phyloP scores from a whole-genome alignment of 257 asterid species.

The Ajuga chamaepitys region DNA sequence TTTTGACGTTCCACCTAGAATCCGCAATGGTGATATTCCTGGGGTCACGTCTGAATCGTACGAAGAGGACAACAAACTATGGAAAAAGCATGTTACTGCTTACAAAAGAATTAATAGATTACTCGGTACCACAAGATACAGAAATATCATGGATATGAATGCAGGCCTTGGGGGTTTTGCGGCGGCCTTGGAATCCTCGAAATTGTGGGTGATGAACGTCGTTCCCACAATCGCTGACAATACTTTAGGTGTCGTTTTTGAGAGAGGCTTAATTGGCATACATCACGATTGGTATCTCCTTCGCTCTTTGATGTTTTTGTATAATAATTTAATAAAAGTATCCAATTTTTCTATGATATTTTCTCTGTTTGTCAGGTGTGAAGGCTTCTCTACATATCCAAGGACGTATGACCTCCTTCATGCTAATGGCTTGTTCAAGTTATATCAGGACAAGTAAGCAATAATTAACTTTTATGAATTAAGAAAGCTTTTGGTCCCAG shows the following conservation, averaged over 20 bases:
- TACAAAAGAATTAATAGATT: conserved; percentile 52
- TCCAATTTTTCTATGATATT: not conserved
- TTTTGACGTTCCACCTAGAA: conserved; percentile 65
- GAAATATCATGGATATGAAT: conserved; percentile 93
- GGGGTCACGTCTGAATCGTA: conserved; percentile 58
- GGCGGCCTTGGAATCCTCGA: conserved; percentile 73
- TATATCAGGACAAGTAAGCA: conserved; percentile 74
- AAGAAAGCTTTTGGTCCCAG: not conserved
- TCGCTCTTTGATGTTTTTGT: not conserved
- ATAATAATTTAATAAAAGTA: not conserved
- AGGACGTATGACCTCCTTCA: conserved; percentile 88
- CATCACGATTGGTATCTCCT: conserved; percentile 82
- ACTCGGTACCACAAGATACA: conserved; percentile 65
- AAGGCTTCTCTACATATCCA: conserved; percentile 93
- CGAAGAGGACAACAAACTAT: conserved; percentile 56
- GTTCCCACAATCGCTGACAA: conserved; percentile 69
- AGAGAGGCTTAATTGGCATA: conserved; percentile 88
- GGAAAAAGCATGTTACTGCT: conserved; percentile 59
- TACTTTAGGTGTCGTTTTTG: conserved; percentile 64
- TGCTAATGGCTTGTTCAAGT: conserved; percentile 59
- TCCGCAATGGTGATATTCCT: conserved; percentile 53
- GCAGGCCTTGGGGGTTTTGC: conserved; percentile 93
- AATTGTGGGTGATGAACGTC: conserved; percentile 88
- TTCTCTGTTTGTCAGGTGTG: conserved; percentile 53
- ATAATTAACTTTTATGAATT: not conserved